Base-by-base conservation (phyloP, 108 stramenopile genomes). In the Nitzschia sp. region DNA sequence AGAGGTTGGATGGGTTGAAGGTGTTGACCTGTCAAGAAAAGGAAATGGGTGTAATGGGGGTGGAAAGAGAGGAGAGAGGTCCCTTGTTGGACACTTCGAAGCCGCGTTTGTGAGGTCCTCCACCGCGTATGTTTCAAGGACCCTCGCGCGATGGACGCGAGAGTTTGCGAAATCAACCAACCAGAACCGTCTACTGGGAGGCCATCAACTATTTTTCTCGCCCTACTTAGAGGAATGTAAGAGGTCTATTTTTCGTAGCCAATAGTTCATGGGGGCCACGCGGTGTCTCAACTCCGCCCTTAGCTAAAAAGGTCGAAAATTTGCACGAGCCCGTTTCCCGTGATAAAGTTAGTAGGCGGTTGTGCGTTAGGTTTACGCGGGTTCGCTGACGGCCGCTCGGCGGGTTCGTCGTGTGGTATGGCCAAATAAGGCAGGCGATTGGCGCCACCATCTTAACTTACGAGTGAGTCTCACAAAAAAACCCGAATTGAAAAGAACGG, bases 1-100 rank as follows among this genome's bases (percentile, higher is more conserved):
- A 53, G 19, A 41, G 51, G 15, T 52, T 20, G 10, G 8, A 52
- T 21, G 21, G 43, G 9, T 43, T 29, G 54, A 19, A 43, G 17
- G 53, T 53, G 3, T 22, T 17, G n/a, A 67, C 66, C 66, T n/a
- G 22, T 67, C 54, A 43, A 55, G 53, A 67, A 67, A 55, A 65
- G 61, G n/a, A 38, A 44, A 10, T 34, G 29, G 29, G 29, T 34
- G 29, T 34, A 34, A 29, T 22, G 7, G 64, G 50, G 12, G 25
- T 10, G 52, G 51, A 52, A 65, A 53, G 52, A 21, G 37, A 34
- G 64, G 19, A 15, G 38, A 10, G 64, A 26, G 61, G 61, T 62
- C 64, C 51, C 24, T 51, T 65, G 51, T n/a, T 34, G 37, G 64
- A 38, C 52, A 14, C 11, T 22, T 48, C 38, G 24, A 38, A 19